phyloP scores from a whole-genome alignment of 495 filamentous ascomycete genomes.

The Evernia prunastri region DNA sequence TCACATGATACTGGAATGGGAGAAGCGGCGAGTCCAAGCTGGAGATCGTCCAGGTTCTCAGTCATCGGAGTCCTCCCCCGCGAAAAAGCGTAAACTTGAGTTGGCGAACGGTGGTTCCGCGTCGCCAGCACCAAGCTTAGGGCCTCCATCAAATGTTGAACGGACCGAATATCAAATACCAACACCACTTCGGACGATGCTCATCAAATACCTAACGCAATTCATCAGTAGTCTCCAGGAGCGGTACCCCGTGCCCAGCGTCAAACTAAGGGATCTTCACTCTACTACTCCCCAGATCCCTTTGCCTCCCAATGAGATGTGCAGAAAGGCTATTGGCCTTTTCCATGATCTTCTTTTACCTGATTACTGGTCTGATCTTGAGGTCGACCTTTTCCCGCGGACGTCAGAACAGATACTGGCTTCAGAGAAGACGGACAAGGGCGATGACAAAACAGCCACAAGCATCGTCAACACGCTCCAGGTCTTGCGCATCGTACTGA shows the following conservation, averaged over 20 bases:
- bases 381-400: conserved; percentile 84
- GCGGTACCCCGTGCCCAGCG: conserved; percentile 66
- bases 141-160: conserved; percentile 47
- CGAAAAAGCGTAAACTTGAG: conserved; percentile 72
- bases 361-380: conserved; percentile 85
- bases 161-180: conserved; percentile 64
- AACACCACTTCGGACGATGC: conserved; percentile 56
- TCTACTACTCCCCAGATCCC: conserved; percentile 41
- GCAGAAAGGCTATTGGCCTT: conserved; percentile 73
- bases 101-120: conserved; percentile 35
- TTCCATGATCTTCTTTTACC: conserved; percentile 83
- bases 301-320: conserved; percentile 62
- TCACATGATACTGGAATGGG: conserved; percentile 85
- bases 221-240: conserved; percentile 89
- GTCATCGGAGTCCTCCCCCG: conserved; percentile 60
- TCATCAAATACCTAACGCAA: conserved; percentile 88
- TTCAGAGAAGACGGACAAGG: conserved; percentile 58
- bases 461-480: conserved; percentile 88
- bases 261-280: conserved; percentile 52
- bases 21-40: conserved; percentile 65
- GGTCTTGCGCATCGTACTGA: conserved; percentile 78
- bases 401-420: conserved; percentile 77
- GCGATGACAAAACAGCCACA: conserved; percentile 66
- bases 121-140: conserved; percentile 41
- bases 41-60: conserved; percentile 38